Evolutionary conservation across 2,329 filamentous ascomycete species (phyloP).

Genomic region (Scopulariopsis brevicaulis): DNA sequence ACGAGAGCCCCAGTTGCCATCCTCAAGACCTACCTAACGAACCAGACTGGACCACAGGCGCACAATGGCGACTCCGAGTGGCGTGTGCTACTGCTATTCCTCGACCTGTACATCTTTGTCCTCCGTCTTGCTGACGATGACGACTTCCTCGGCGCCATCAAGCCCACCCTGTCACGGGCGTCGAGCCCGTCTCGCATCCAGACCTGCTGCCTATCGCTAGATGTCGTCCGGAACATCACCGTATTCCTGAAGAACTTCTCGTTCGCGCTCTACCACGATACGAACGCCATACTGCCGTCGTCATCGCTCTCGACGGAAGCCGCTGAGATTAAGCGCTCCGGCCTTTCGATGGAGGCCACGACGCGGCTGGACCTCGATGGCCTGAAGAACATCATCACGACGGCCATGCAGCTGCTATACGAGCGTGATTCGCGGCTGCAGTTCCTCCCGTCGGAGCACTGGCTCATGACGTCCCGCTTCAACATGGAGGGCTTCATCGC

Average conservation of each 20-base stretch:
- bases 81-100: slow-evolving; percentile 78
- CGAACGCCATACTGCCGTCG: slow-evolving; percentile 42
- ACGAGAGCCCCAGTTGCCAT: slow-evolving; percentile 4
- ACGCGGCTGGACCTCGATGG: slow-evolving; percentile 56
- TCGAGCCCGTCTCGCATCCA: slow-evolving; percentile 32
- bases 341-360: slow-evolving; percentile 9
- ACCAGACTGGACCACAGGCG: slow-evolving; percentile 4
- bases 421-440: slow-evolving; percentile 82
- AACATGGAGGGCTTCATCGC: slow-evolving; percentile 83
- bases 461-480: slow-evolving; percentile 83
- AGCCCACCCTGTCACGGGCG: slow-evolving; percentile 17
- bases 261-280: slow-evolving; percentile 80
- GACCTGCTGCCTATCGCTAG: slow-evolving; percentile 56
- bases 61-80: slow-evolving; percentile 50
- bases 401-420: slow-evolving; percentile 76
- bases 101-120: slow-evolving; percentile 90
- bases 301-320: neutral
- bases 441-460: slow-evolving; percentile 76
- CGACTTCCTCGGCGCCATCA: slow-evolving; percentile 67
- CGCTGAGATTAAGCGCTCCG: slow-evolving; percentile 8
- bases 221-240: slow-evolving; percentile 63
- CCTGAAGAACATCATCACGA: slow-evolving; percentile 69
- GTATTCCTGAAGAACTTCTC: slow-evolving; percentile 83
- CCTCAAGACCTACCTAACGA: slow-evolving; percentile 14
- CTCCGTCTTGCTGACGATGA: slow-evolving; percentile 92